phyloP scores from a whole-genome alignment of 2,329 filamentous ascomycete species.

The Lasiodiplodia theobromae region DNA sequence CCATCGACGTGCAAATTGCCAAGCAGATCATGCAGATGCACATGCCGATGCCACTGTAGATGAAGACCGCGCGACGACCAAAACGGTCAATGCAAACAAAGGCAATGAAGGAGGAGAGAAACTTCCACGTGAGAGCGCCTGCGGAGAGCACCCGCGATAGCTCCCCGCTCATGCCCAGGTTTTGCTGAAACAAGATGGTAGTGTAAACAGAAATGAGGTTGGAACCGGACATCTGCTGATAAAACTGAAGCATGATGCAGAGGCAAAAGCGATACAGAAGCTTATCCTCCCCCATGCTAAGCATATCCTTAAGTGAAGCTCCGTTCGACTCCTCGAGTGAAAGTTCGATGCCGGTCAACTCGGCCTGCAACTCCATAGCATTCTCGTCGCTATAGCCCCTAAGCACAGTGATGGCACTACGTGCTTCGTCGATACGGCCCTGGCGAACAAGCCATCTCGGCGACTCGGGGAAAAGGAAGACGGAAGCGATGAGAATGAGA shows the following conservation, averaged over 20 bases:
- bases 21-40: slow-evolving; percentile 62
- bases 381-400: slow-evolving; percentile 46
- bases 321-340: slow-evolving; percentile 55
- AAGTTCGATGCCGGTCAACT: slow-evolving; percentile 58
- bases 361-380: slow-evolving; percentile 48
- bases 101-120: slow-evolving; percentile 59
- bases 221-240: slow-evolving; percentile 60
- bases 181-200: slow-evolving; percentile 33
- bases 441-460: slow-evolving; percentile 61
- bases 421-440: slow-evolving; percentile 62
- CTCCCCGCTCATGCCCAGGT: slow-evolving; percentile 48
- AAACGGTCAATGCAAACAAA: slow-evolving; percentile 61
- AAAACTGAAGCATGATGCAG: slow-evolving; percentile 59
- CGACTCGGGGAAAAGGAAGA: slow-evolving; percentile 48
- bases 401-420: slow-evolving; percentile 47
- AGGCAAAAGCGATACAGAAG: slow-evolving; percentile 60
- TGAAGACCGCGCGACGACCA: slow-evolving; percentile 60
- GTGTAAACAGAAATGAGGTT: slow-evolving; percentile 60
- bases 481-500: slow-evolving; percentile 38
- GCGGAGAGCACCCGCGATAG: slow-evolving; percentile 52
- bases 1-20: slow-evolving; percentile 59
- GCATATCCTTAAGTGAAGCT: slow-evolving; percentile 52
- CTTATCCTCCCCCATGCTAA: slow-evolving; percentile 60
- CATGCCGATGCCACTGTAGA: slow-evolving; percentile 62
- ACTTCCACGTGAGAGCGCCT: slow-evolving; percentile 64